Conservation (phyloP, 2,329 filamentous ascomycete genomes). For the Fusarium compactum region DNA sequence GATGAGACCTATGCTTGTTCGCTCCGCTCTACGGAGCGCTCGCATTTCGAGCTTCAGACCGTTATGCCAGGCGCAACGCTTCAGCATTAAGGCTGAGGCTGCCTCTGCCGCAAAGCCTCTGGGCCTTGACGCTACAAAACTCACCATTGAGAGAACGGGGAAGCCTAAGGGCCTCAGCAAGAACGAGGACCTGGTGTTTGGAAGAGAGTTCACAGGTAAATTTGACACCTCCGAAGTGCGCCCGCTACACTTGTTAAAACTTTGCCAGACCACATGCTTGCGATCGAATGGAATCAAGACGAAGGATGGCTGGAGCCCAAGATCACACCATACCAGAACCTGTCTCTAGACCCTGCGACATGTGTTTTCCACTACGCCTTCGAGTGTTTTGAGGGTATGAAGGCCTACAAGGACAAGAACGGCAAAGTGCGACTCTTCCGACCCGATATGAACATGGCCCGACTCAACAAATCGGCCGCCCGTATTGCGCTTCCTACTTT, state of each 20-base stretch:
- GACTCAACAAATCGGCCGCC: constrained; percentile 89
- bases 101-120: constrained; percentile 67
- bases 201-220: constrained; percentile 87
- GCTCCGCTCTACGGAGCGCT: constrained; percentile 53
- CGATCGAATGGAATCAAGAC: constrained; percentile 88
- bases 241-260: constrained; percentile 27
- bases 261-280: constrained; percentile 90
- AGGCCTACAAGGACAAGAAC: constrained; percentile 91
- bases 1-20: constrained; percentile 51
- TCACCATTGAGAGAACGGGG: constrained; percentile 79
- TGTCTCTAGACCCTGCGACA: constrained; percentile 93
- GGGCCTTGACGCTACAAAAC: constrained; percentile 80
- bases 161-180: constrained; percentile 80
- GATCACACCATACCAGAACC: constrained; percentile 95
- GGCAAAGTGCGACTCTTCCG: constrained; percentile 89
- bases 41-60: constrained; percentile 55
- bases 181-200: constrained; percentile 88
- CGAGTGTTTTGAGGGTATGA: constrained; percentile 99
- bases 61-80: constrained; percentile 53
- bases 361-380: constrained; percentile 99
- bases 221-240: not conserved
- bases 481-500: constrained; percentile 95
- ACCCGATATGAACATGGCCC: constrained; percentile 95
- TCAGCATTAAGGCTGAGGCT: constrained; percentile 66
- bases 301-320: constrained; percentile 85